A percentile compares a stretch with the other conserved stretches of the same genome.
phyloP scores from a whole-genome alignment of 257 asterid genomes.

The Parsonsia alboflavescens region DNA sequence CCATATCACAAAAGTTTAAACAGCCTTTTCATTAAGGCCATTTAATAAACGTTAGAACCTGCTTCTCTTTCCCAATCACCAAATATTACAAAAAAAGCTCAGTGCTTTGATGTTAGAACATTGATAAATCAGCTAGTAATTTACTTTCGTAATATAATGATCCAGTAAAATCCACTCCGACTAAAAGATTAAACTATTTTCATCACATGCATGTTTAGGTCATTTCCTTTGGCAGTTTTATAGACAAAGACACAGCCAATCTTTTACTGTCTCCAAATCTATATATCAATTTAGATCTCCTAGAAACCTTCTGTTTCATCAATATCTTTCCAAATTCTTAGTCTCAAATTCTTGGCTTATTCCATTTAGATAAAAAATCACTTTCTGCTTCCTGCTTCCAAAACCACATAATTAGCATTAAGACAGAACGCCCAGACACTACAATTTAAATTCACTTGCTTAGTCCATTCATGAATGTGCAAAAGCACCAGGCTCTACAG shows the following conservation, averaged over 20 bases:
- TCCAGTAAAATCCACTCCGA: background rate
- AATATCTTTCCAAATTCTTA: background rate
- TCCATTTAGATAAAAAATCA: background rate
- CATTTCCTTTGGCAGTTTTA: background rate
- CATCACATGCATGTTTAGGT: background rate
- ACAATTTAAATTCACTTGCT: background rate
- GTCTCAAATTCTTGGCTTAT: background rate
- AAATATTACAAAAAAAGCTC: background rate
- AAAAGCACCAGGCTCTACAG: background rate
- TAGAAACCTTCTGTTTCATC: background rate
- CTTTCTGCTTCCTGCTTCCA: background rate
- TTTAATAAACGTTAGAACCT: background rate
- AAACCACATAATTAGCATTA: background rate
- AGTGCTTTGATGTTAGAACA: background rate
- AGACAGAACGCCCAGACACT: background rate
- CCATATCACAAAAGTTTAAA: background rate
- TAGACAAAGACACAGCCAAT: background rate
- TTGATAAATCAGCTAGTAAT: background rate
- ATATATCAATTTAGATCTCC: background rate
- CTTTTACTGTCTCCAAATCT: background rate
- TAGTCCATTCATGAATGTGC: background rate
- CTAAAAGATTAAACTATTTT: background rate
- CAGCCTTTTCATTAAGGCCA: background rate
- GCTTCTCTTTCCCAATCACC: background rate
- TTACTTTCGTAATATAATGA: background rate